Evolutionary conservation across 768 basidiomycete genomes (phyloP), one percentile per base, ranked within the genome.

Genomic region (Polyporus arcularius): DNA sequence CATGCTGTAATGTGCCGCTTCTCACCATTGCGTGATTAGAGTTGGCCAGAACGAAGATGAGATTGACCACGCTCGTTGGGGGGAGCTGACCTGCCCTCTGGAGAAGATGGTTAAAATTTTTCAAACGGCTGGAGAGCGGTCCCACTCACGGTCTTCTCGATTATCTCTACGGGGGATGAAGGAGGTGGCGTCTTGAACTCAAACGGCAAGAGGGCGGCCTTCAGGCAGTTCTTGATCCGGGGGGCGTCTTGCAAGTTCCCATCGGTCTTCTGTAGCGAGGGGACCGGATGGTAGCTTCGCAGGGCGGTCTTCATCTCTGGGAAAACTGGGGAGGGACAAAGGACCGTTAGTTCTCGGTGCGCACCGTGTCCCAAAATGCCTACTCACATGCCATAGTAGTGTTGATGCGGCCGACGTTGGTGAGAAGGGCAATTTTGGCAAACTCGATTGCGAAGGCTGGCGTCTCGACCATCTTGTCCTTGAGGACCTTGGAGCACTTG

Each of bases 261-360:
- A 65, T 89, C 88, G 15, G 92, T 91, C 77, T 90, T 91, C 71
- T 95, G 93, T 30, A 95, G 77, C 32, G 89, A 89, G 10, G 94
- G 94, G n/a, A 94, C 86, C 31, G 94, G 92, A 68, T 95, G 94
- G 73, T 95, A 95, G 55, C 91, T 92, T 70, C 93, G 80, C 57
- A 95, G 78, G 18, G 91, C 89, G 5, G 94, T 95, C 74, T 92
- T 90, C 93, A 95, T 94, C 78, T 94, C 92, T 58, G 92, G 92
- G 72, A 93, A 94, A 77, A 95, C 91, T 93, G 70, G 43, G 52
- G 15, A 58, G 53, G 59, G 61, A 72, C 47, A 11, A 73, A 56
- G 38, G 43, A 50, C 53, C 26, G 35, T 45, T n/a, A 28, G 40
- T n/a, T 9, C 8, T 2, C 21, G 65, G 30, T 60, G 45, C 53